Evolutionary conservation across 306 rosid genomes (phyloP), one percentile per base, ranked within the genome.

Genomic region (Cucumis sativus): DNA sequence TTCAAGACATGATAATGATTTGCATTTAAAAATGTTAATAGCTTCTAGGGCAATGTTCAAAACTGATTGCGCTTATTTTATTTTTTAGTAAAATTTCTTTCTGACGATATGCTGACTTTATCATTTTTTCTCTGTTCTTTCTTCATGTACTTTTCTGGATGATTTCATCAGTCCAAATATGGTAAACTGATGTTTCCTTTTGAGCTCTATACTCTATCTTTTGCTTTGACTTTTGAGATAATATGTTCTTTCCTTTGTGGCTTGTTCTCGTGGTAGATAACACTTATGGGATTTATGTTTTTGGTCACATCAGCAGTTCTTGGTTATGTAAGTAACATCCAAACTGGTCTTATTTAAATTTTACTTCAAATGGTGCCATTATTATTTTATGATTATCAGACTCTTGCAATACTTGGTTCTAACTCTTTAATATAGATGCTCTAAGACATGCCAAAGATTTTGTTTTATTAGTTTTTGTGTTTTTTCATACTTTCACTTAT

Each of bases 241-340:
- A 72, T 5, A 47, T 0, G 59, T 47, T 70, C 58, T 45, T 8
- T 79, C 58, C 79, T 56, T 68, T 68, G 8, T 14, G 80, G 58
- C 14, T 60, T 77, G 76, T 79, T 74, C 72, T 85, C 77, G 47
- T 78, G 79, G 76, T 91, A 96, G 98, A 93, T 93, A 82, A 95
- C 99, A 64, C 91, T 95, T 33, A 88, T 18, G 52, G 99, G 99
- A 79, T 95, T 95, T 81, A 87, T 89, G 89, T 87, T 92, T 85
- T 86, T 92, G 74, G 40, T 89, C 79, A 45, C 90, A 65, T 95
- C 99, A 79, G 92, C 99, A 55, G 80, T 88, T 78, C 96, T 95
- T 84, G 90, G 99, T 83, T 87, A 90, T 83, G 99, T 95, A 83
- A 92, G 99, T 91, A 72, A 28, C 30, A 25, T 9, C 13, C 45